Evolutionary conservation across 169 alveolate genomes (phyloP), one percentile per base, ranked within the genome.

Genomic region (Blepharisma undulans): DNA sequence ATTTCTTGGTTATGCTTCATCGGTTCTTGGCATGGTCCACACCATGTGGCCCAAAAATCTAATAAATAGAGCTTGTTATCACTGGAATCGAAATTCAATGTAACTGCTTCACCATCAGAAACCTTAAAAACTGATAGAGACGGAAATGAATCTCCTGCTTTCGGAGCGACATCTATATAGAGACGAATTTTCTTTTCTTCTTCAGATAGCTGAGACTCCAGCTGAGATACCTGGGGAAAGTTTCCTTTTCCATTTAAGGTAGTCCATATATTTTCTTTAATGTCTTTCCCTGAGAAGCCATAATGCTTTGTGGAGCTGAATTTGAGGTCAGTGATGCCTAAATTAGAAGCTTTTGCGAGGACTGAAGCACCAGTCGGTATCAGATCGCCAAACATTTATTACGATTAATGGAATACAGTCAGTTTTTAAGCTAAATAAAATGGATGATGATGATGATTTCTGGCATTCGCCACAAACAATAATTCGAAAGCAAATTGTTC

Each of bases 11-110:
- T 90, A 36, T 90, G 89, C 3, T 60, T 76, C 90, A 90, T 90
- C 2, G 90, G 90, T 18, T 33, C 34, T 34, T 89, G 81, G 60
- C 92, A 89, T 29, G 88, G 88, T 60, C 93, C 93, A 90, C 93
- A 81, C 93, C 90, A 90, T 4, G 90, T 90, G 21, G 93, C 93
- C 90, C 61, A 81, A 80, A 80, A 19, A 16, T 80, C 88, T 18
- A 76, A 12, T 18, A 76, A 76, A 22, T 76, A 76, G 22, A 76
- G 33, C 22, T 76, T 76, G 34, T 19, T 10, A 22, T 80, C 88
- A 16, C n/a, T 16, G 84, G 16, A 16, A 16, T 66, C 76, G 16
- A 16, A 16, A 66, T 16, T 25, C 18, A 90, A 72, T n/a, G 90
- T 71, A 0, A 78, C 33, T 27, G 74, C 89, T 22, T 72, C 76